Evolutionary conservation across 2,329 filamentous ascomycete species (phyloP).

Genomic region (Zalaria obscura): DNA sequence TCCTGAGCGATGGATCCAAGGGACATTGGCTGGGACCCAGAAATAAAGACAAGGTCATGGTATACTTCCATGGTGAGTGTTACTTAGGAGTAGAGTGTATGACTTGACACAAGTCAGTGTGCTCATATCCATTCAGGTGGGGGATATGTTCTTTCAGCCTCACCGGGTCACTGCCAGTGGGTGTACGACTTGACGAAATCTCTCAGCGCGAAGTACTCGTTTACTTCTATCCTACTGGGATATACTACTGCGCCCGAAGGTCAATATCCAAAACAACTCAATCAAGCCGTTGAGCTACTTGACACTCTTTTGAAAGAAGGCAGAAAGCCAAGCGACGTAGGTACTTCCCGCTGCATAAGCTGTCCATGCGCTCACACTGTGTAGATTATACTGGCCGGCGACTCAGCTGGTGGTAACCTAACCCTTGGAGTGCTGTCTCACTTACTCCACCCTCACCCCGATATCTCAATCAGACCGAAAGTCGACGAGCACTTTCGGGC

Average conservation of each 20-base stretch:
- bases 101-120: neutral
- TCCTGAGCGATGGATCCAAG: slow-evolving; percentile 25
- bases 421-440: slow-evolving; percentile 32
- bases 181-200: slow-evolving; percentile 28
- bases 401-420: slow-evolving; percentile 41
- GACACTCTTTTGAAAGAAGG: slow-evolving; percentile 25
- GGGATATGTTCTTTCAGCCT: slow-evolving; percentile 38
- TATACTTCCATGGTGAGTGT: slow-evolving; percentile 30
- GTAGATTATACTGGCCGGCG: slow-evolving; percentile 34
- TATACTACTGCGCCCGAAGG: slow-evolving; percentile 41
- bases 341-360: slow-evolving; percentile 5
- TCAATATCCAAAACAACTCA: slow-evolving; percentile 34
- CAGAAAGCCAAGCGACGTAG: slow-evolving; percentile 20
- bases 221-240: slow-evolving; percentile 37
- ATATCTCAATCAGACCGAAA: slow-evolving; percentile 25
- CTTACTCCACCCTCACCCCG: slow-evolving; percentile 41
- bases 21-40: slow-evolving; percentile 33
- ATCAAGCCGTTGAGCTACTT: slow-evolving; percentile 31
- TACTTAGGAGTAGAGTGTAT: neutral
- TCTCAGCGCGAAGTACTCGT: slow-evolving; percentile 21
- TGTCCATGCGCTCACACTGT: neutral
- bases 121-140: slow-evolving; percentile 28
- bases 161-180: slow-evolving; percentile 34
- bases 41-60: slow-evolving; percentile 23
- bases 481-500: slow-evolving; percentile 32